Conservation (phyloP, 2,329 filamentous ascomycete genomes). For the Venturia aucupariae region DNA sequence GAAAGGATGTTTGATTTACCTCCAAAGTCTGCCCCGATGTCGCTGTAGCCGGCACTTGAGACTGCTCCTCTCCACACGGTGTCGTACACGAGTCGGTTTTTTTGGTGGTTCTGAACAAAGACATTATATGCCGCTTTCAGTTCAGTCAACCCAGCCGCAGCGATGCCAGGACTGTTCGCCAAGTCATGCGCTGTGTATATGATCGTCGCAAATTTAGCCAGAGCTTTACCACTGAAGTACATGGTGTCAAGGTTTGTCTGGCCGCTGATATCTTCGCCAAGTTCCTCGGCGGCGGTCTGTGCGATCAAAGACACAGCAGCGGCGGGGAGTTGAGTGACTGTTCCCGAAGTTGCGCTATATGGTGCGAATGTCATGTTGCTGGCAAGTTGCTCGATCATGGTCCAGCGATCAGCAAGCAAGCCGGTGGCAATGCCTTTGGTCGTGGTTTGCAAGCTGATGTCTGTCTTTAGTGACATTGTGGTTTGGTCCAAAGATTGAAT, state of each 20-base stretch:
- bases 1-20: slow-evolving; percentile 47
- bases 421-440: slow-evolving; percentile 76
- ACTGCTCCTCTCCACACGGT: slow-evolving; percentile 70
- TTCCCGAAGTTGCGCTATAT: slow-evolving; percentile 51
- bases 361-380: slow-evolving; percentile 67
- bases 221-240: slow-evolving; percentile 73
- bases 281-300: slow-evolving; percentile 58
- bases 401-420: slow-evolving; percentile 65
- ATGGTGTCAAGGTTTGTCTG: slow-evolving; percentile 74
- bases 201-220: slow-evolving; percentile 33
- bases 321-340: slow-evolving; percentile 29
- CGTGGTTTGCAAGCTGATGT: slow-evolving; percentile 61
- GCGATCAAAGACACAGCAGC: slow-evolving; percentile 47
- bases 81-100: slow-evolving; percentile 45
- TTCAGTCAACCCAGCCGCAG: slow-evolving; percentile 41
- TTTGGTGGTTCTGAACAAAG: slow-evolving; percentile 37
- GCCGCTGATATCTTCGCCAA: slow-evolving; percentile 63
- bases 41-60: slow-evolving; percentile 61
- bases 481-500: slow-evolving; percentile 59
- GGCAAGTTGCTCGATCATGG: slow-evolving; percentile 70
- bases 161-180: slow-evolving; percentile 40
- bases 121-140: slow-evolving; percentile 37
- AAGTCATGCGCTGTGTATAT: slow-evolving; percentile 42
- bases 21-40: slow-evolving; percentile 72
- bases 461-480: slow-evolving; percentile 40